Base-by-base conservation (phyloP, 225 moss, liverwort and hornwort species). In the Pseudoscleropodium purum region DNA sequence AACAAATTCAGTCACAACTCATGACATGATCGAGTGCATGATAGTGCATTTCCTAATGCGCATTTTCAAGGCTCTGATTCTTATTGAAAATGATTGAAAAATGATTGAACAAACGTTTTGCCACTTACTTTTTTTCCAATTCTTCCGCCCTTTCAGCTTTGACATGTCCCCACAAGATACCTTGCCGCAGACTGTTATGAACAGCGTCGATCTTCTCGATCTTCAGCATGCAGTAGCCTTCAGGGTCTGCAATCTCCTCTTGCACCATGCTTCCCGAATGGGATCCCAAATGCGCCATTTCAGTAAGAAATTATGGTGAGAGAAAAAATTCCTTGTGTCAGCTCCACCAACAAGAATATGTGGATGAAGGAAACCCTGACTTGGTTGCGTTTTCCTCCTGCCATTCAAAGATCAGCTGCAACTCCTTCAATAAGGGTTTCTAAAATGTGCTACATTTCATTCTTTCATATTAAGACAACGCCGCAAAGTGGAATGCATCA, bases 121-220 rank as follows among this genome's bases (percentile, higher is more conserved):
- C 36, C 49, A 72, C 60, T 49, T 91, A 95, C 94, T 94, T 96
- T 60, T 74, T 85, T 87, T 93, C 94, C 65, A 96, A 91, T 60
- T 86, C 93, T 76, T 89, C 88, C 31, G 85, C 93, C 69, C 88
- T 85, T 16, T 94, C 97, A 37, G 89, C 81, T 86, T 90, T 94
- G 73, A 97, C 6, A 29, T 85, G 87, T n/a, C 98, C 96, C 81
- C 92, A 91, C 67, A 80, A 90, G 70, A 97, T 89, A 76, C 88
- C 85, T 87, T 95, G 95, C 87, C 89, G 90, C 26, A 98, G 89
- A 60, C 70, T 47, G 47, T 92, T 89, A 82, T 91, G 90, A 74
- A 97, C 88, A 70, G 93, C 90, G 34, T 85, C 91, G 81, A 94
- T 94, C 85, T 94, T 94, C 86, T 80, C 90, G 61, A 94, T 79